Evolutionary conservation across 108 stramenopile genomes (phyloP).

Genomic region (Nitzschia sp.): DNA sequence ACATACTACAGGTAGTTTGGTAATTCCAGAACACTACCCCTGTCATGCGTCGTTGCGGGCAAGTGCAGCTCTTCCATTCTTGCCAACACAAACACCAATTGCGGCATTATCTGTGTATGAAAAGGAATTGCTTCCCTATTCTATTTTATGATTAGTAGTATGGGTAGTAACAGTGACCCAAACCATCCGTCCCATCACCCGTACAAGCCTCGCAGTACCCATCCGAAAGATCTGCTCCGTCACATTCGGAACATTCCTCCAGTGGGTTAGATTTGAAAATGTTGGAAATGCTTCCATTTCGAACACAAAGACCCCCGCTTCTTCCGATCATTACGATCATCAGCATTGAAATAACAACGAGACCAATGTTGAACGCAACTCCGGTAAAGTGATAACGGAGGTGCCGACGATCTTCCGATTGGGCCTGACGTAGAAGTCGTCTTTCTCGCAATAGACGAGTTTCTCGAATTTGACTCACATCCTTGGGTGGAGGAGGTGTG

Average conservation of each 20-base stretch:
- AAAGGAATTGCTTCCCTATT: no score
- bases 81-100: no score
- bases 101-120: no score
- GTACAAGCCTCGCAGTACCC: slow-evolving; percentile 16
- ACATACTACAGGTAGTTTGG: no score
- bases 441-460: slow-evolving; percentile 24
- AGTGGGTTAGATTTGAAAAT: slow-evolving; percentile 27
- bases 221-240: background rate
- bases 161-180: slow-evolving; percentile 21
- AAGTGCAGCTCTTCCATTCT: no score
- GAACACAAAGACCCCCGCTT: slow-evolving; percentile 38
- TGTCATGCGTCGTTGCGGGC: no score
- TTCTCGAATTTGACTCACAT: slow-evolving; percentile 33
- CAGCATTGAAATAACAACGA: slow-evolving; percentile 25
- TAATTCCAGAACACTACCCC: no score
- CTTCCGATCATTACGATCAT: slow-evolving; percentile 30
- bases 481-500: background rate
- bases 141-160: slow-evolving; percentile 17
- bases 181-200: background rate
- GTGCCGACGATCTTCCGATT: slow-evolving; percentile 15
- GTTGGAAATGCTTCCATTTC: slow-evolving; percentile 15
- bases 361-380: slow-evolving; percentile 28
- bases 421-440: slow-evolving; percentile 22
- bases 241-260: slow-evolving; percentile 26
- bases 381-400: slow-evolving; percentile 29